Evolutionary conservation across 805 yeast species (phyloP).

Genomic region (Saccharomycopsis fermentans): DNA sequence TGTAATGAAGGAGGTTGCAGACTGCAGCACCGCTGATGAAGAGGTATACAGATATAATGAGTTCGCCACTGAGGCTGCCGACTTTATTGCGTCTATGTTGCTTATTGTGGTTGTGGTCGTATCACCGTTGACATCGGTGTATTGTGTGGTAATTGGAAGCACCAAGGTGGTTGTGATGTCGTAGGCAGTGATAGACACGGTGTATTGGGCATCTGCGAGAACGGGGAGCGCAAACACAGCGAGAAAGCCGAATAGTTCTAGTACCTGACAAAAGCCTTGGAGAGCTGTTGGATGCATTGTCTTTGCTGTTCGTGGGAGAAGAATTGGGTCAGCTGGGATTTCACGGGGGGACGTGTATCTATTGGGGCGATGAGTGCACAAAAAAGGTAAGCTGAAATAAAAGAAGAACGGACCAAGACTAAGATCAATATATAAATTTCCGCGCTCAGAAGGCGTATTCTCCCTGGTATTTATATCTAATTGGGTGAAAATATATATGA

Average conservation of each 20-base stretch:
- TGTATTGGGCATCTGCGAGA: neutral
- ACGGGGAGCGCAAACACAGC: neutral
- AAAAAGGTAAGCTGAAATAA: too few species aligned
- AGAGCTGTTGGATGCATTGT: too few species aligned
- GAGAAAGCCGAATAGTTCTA: neutral
- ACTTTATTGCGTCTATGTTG: neutral
- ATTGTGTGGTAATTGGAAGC: neutral
- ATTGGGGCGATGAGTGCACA: too few species aligned
- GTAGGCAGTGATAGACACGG: neutral
- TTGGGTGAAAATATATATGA: too few species aligned
- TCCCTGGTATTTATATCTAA: too few species aligned
- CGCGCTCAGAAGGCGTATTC: too few species aligned
- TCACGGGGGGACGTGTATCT: too few species aligned
- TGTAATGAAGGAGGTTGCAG: neutral
- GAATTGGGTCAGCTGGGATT: too few species aligned
- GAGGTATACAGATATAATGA: neutral
- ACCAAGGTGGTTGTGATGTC: neutral
- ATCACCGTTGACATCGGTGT: neutral
- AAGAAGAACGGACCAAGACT: too few species aligned
- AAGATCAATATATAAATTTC: too few species aligned
- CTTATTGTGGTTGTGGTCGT: neutral
- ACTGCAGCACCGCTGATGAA: neutral
- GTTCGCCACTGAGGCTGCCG: neutral
- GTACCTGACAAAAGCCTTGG: too few species aligned
- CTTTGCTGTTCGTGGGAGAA: too few species aligned